A percentile compares a stretch with the other conserved stretches of the same genome.
These are phyloP conservation scores for Neopestalotiopsis clavispora DNA, from an alignment of 2,329 filamentous ascomycete genomes.

Conservation along the genomic window DNA sequence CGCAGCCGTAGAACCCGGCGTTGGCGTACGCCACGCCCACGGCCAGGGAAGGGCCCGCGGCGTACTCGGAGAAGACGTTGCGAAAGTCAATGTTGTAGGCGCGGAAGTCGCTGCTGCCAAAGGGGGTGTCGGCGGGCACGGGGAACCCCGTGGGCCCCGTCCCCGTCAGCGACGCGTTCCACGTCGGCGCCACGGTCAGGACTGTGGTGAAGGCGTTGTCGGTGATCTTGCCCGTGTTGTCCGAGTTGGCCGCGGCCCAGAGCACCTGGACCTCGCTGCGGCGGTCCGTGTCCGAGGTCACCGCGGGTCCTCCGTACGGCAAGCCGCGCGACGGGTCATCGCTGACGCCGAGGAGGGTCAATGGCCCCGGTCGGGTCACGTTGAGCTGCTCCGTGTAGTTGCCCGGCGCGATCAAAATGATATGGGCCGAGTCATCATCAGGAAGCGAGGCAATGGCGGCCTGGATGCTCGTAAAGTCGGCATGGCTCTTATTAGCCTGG, in stretches of 20 bases:
- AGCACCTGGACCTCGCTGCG: conserved; percentile 62
- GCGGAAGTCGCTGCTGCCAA: conserved; percentile 67
- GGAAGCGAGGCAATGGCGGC: conserved; percentile 45
- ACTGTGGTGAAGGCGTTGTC: conserved; percentile 69
- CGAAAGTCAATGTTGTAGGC: conserved; percentile 71
- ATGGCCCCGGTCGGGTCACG: conserved; percentile 63
- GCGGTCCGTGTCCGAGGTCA: conserved; percentile 40
- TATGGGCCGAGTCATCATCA: conserved; percentile 47
- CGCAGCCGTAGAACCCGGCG: conserved; percentile 69
- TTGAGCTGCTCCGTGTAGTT: conserved; percentile 70
- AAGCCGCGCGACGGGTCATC: conserved; percentile 37
- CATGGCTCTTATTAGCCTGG: conserved; percentile 33
- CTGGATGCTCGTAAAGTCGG: conserved; percentile 44
- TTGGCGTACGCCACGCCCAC: conserved; percentile 67
- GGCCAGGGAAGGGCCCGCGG: conserved; percentile 63
- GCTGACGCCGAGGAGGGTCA: conserved; percentile 66
- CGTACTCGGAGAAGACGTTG: conserved; percentile 58
- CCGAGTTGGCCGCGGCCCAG: conserved; percentile 61
- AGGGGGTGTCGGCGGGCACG: conserved; percentile 64
- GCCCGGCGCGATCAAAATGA: conserved; percentile 65
- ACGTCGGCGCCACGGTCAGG: conserved; percentile 66
- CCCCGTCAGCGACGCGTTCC: conserved; percentile 67
- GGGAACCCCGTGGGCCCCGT: conserved; percentile 65
- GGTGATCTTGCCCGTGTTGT: conserved; percentile 39
- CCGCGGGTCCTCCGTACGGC: conserved; percentile 35